Percentiles rank a stretch among this genome's conserved stretches.
Conservation (phyloP, 2,329 filamentous ascomycete species). For the Colletotrichum sp. region DNA sequence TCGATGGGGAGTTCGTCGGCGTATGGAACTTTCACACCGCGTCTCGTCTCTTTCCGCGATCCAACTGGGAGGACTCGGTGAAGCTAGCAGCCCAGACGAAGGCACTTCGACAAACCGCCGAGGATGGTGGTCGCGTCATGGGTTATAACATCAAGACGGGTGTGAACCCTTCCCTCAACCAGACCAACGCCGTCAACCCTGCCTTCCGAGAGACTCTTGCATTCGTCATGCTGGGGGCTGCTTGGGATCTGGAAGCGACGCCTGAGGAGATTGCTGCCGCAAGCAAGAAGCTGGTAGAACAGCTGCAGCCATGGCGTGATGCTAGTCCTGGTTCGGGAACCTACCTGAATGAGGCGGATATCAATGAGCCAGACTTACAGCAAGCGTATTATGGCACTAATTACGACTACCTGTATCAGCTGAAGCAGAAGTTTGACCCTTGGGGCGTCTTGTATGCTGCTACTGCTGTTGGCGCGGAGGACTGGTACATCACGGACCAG, state of each 20-base stretch:
- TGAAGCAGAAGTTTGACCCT: slow-evolving; percentile 42
- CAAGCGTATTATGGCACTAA: slow-evolving; percentile 40
- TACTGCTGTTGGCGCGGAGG: slow-evolving; percentile 41
- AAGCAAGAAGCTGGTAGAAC: slow-evolving; percentile 31
- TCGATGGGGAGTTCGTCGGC: slow-evolving; percentile 22
- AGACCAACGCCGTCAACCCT: slow-evolving; percentile 38
- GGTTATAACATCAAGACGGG: slow-evolving; percentile 25
- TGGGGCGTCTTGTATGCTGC: slow-evolving; percentile 38
- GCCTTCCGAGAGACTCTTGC: slow-evolving; percentile 44
- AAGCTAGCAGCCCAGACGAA: slow-evolving; percentile 23
- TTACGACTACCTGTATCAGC: slow-evolving; percentile 35
- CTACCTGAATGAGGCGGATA: slow-evolving; percentile 37
- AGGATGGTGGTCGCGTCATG: slow-evolving; percentile 1
- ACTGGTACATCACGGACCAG: slow-evolving; percentile 31
- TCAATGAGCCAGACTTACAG: slow-evolving; percentile 40
- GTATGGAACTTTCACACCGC: slow-evolving; percentile 4
- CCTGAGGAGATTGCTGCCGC: slow-evolving; percentile 27
- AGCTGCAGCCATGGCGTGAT: slow-evolving; percentile 25
- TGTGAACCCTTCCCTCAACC: slow-evolving; percentile 31
- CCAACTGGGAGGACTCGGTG: slow-evolving; percentile 27
- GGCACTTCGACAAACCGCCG: slow-evolving; percentile 23
- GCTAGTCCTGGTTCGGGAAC: slow-evolving; percentile 29
- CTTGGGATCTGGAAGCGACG: slow-evolving; percentile 29
- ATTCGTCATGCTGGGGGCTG: slow-evolving; percentile 33
- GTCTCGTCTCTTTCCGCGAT: slow-evolving; percentile 25